These are phyloP conservation scores for Penicillium simplicissimum DNA, from an alignment of 495 filamentous ascomycete species.

Conservation along the genomic window DNA sequence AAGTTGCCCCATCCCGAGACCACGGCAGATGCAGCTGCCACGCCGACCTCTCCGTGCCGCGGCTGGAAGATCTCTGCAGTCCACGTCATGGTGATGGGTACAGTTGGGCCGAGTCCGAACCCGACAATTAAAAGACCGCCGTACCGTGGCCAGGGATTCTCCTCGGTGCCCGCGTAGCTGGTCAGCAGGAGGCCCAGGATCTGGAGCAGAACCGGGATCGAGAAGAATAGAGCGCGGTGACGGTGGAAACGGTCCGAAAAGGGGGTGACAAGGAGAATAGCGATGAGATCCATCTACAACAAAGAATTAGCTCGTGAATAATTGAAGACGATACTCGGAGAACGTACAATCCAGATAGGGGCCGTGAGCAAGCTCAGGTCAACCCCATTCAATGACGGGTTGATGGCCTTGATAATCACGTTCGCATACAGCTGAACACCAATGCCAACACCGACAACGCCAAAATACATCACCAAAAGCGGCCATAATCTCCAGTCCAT, in stretches of 20 bases:
- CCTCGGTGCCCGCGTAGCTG: constrained; percentile 67
- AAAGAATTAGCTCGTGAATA: not conserved
- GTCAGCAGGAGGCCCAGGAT: constrained; percentile 78
- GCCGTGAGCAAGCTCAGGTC: constrained; percentile 81
- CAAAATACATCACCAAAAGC: constrained; percentile 87
- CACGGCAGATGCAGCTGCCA: constrained; percentile 82
- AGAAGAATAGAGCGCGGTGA: constrained; percentile 82
- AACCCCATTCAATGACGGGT: constrained; percentile 68
- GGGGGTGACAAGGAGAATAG: constrained; percentile 82
- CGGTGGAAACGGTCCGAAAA: constrained; percentile 85
- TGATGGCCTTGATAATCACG: constrained; percentile 79
- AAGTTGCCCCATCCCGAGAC: constrained; percentile 86
- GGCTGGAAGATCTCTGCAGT: constrained; percentile 87
- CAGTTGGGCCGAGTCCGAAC: constrained; percentile 88
- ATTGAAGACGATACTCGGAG: too few relatives aligned
- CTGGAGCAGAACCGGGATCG: constrained; percentile 69
- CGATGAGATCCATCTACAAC: constrained; percentile 76
- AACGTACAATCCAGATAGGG: constrained; percentile 84
- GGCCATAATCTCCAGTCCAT: constrained; percentile 88
- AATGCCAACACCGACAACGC: constrained; percentile 88
- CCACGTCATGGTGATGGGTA: constrained; percentile 93
- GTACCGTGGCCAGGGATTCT: constrained; percentile 80
- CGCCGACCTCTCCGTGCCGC: constrained; percentile 87
- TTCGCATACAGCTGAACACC: constrained; percentile 85
- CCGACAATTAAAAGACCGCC: constrained; percentile 87